Base-by-base conservation (phyloP, 352 stramenopile species). In the Phytophthora fragariaefolia region DNA sequence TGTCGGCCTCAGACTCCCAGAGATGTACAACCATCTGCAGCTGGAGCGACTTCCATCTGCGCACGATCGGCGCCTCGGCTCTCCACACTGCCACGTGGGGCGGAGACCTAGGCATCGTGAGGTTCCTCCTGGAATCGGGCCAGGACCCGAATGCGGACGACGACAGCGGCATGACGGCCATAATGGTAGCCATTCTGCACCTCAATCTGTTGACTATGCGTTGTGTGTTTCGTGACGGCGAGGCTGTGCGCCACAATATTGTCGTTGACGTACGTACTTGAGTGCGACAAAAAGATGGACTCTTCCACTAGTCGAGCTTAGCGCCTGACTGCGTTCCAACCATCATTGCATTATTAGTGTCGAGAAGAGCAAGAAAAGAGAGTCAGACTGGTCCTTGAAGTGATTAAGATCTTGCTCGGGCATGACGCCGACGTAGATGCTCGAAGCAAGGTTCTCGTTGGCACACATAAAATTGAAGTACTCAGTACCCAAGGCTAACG, bases 171-270 rank as follows among this genome's bases (percentile, higher is more conserved):
- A 54, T 76, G 57, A 76, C 66, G 24, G 40, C 71, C 1, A 59
- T 73, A 28, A 79, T 76, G 66, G 47, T 79, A 24, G 38, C 62
- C 23, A 73, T 73, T 34, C 27, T 79, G 42, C 66, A 55, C 2
- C 66, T 63, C 15, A 72, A 53, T 26, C 42, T 79, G 17, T 53
- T 68, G 28, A 65, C 57, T 9, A 73, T 66, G 53, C 66, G 71
- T 48, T 73, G 66, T 15, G 43, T 79, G 6, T 54, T 79, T 8
- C 58, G 63, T 3, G 58, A 53, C 5, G 47, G 53, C 1, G 20
- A 57, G 6, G 61, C 58, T 15, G 52, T 79, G 15, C 57, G 45
- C 1, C 66, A 57, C n/a, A 79, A 79, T 17, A 38, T 32, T 4
- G 53, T 75, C 1, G 53, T 76, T 7, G 51, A 79, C 22, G 71